Conservation (phyloP, 139 green algal genomes). For the Yamagishiella unicocca region DNA sequence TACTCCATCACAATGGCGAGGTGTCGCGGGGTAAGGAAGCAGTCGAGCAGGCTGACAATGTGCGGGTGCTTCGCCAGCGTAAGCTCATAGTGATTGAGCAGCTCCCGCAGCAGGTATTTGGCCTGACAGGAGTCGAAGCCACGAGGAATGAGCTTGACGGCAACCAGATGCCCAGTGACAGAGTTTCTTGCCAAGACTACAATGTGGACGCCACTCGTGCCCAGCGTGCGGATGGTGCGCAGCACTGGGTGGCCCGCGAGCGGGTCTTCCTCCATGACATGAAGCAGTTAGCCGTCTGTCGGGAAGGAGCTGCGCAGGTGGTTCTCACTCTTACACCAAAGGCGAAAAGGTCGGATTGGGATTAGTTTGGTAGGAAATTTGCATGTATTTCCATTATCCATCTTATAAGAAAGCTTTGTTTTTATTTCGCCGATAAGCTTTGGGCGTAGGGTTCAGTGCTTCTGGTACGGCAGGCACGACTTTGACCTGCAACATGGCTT, state of each 20-base stretch:
- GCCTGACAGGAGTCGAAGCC: slow-evolving; percentile 49
- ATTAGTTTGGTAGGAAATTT: no score
- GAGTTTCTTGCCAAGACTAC: slow-evolving; percentile 40
- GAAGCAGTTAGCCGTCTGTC: background rate
- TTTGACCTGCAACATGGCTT: no score
- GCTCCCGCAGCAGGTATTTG: slow-evolving; percentile 51
- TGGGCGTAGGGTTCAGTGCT: no score
- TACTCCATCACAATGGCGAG: slow-evolving; percentile 64
- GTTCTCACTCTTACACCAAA: slow-evolving; percentile 7
- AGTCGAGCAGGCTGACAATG: slow-evolving; percentile 23
- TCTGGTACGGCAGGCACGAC: no score
- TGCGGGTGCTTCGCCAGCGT: slow-evolving; percentile 85
- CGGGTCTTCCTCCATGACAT: slow-evolving; percentile 31
- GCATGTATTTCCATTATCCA: no score
- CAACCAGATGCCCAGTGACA: slow-evolving; percentile 74
- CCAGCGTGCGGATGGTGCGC: slow-evolving; percentile 31
- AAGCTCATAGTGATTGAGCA: slow-evolving; percentile 55
- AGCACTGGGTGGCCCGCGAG: slow-evolving; percentile 23
- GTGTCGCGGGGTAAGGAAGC: slow-evolving; percentile 59
- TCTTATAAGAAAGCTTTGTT: no score
- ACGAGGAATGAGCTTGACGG: slow-evolving; percentile 61
- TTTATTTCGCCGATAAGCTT: no score
- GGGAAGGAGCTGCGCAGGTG: background rate
- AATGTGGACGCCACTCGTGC: background rate
- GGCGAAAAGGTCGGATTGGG: no score